Conservation (phyloP, 225 moss, liverwort and hornwort genomes). For the Lunularia cruciata region DNA sequence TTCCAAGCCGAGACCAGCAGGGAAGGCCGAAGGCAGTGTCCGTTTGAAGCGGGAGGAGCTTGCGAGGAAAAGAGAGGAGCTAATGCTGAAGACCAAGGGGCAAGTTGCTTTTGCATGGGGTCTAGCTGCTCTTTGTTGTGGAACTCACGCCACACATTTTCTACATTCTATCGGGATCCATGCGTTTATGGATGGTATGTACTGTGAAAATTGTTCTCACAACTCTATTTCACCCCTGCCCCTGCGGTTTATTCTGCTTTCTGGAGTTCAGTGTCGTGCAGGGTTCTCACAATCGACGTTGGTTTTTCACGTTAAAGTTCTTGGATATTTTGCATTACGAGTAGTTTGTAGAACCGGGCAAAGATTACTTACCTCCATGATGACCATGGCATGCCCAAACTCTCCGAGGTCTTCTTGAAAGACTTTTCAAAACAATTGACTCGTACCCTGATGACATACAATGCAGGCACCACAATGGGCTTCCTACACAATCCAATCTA, state of each 20-base stretch:
- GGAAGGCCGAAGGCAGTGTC: conserved; percentile 50
- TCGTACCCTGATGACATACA: neutral
- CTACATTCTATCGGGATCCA: conserved; percentile 76
- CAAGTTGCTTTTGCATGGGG: conserved; percentile 89
- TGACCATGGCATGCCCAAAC: no score
- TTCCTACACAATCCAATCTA: conserved; percentile 71
- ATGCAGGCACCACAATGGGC: conserved; percentile 50
- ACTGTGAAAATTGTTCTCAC: neutral
- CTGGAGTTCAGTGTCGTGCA: no score
- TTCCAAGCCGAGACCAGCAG: conserved; percentile 59
- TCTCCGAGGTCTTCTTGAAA: neutral
- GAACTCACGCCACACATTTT: conserved; percentile 77
- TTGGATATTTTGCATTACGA: no score
- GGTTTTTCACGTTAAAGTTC: no score
- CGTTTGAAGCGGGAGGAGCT: conserved; percentile 67
- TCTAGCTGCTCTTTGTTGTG: conserved; percentile 85
- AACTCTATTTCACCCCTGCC: neutral
- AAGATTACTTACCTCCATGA: no score
- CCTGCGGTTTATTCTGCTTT: no score
- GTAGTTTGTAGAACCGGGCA: no score
- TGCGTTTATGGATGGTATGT: conserved; percentile 51
- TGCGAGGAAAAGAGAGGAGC: conserved; percentile 60
- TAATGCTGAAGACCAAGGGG: conserved; percentile 62
- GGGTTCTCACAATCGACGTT: no score
- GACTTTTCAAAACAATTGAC: neutral